Conservation (phyloP, 176 grass and related monocot genomes). For the Aegilops tauschii region DNA sequence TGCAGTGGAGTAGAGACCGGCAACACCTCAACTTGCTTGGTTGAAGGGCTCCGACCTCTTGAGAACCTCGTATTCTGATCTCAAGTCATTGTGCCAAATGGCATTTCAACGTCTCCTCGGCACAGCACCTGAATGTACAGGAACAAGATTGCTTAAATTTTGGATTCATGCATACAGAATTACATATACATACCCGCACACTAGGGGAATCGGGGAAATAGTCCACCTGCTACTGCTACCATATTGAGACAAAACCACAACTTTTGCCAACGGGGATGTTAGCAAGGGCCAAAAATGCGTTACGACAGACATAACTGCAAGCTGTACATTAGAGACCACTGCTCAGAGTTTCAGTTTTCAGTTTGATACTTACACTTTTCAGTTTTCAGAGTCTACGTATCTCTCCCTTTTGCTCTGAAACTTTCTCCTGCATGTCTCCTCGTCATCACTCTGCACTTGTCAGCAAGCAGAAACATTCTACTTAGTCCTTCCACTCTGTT, state of each 20-base stretch:
- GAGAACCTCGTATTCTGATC: constrained; percentile 72
- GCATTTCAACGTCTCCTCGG: too few species aligned
- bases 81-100: constrained; percentile 10
- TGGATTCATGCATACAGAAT: neutral
- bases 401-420: too few species aligned
- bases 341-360: too few species aligned
- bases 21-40: constrained; percentile 1
- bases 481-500: too few species aligned
- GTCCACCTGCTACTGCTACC: constrained; percentile 44
- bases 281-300: constrained; percentile 40
- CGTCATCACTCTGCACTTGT: too few species aligned
- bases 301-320: too few species aligned
- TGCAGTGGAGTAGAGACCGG: neutral
- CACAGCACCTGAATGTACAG: constrained; percentile 40
- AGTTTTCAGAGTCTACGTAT: too few species aligned
- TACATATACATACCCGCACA: neutral
- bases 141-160: neutral
- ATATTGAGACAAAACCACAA: constrained; percentile 84
- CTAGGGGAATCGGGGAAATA: neutral
- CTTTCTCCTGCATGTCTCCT: too few species aligned
- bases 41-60: constrained; percentile 71
- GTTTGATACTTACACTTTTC: too few species aligned
- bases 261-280: constrained; percentile 85
- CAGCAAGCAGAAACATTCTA: too few species aligned
- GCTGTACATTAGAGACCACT: too few species aligned